phyloP scores from a whole-genome alignment of 2,329 filamentous ascomycete genomes.

The Ceratocystis cacaofunesta region DNA sequence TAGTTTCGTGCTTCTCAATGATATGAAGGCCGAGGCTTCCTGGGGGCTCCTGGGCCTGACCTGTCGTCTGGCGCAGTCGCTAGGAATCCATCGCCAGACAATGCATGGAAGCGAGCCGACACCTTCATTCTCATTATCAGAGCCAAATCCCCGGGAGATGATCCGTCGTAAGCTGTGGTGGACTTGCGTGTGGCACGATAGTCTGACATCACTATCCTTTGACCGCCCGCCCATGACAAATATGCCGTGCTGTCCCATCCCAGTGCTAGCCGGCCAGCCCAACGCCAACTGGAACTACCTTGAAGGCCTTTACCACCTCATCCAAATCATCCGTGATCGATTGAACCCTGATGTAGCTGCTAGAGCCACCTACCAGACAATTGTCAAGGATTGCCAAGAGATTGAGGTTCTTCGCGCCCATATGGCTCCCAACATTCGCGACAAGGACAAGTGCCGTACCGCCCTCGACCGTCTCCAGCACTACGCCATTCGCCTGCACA shows the following conservation, averaged over 20 bases:
- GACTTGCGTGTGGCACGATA: conserved; percentile 54
- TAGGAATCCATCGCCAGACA: conserved; percentile 40
- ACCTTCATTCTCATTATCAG: conserved; percentile 20
- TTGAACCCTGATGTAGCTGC: conserved; percentile 40
- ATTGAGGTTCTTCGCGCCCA: conserved; percentile 37
- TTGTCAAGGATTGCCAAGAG: conserved; percentile 41
- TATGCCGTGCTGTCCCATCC: conserved; percentile 40
- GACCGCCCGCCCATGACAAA: conserved; percentile 51
- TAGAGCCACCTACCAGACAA: conserved; percentile 37
- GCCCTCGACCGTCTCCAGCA: conserved; percentile 48
- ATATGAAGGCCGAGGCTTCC: conserved; percentile 55
- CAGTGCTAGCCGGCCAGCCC: conserved; percentile 29
- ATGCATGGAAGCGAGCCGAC: conserved; percentile 30
- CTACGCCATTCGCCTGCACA: conserved; percentile 50
- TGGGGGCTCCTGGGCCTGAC: conserved; percentile 51
- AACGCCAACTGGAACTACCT: conserved; percentile 42
- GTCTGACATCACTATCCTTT: conserved; percentile 49
- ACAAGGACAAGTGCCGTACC: conserved; percentile 48
- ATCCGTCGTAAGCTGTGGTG: conserved; percentile 45
- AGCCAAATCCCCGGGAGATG: conserved; percentile 37
- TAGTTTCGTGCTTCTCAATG: conserved; percentile 49
- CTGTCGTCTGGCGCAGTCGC: conserved; percentile 48
- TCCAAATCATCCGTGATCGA: conserved; percentile 43
- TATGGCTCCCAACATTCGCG: conserved; percentile 38
- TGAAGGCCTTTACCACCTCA: conserved; percentile 51